phyloP scores from a whole-genome alignment of 768 basidiomycete species.

The Amyloporia xantha region DNA sequence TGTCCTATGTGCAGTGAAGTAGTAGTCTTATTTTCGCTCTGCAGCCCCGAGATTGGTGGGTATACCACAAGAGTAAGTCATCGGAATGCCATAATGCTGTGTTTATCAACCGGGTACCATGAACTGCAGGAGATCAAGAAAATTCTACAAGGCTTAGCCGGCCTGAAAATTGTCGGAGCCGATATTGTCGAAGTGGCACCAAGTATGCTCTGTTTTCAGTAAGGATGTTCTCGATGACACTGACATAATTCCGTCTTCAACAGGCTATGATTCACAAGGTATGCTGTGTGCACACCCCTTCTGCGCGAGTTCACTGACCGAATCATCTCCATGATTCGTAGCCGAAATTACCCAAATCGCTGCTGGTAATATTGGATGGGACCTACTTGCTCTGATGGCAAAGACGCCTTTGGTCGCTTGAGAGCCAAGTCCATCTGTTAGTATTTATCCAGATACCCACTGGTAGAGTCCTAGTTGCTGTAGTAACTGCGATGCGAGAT shows the following conservation, averaged over 20 bases:
- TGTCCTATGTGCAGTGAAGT: background rate
- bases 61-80: slow-evolving; percentile 24
- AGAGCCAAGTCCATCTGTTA: too few relatives aligned
- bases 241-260: background rate
- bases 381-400: slow-evolving; percentile 27
- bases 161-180: slow-evolving; percentile 69
- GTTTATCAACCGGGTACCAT: too few relatives aligned
- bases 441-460: background rate
- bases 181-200: slow-evolving; percentile 86
- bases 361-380: slow-evolving; percentile 28
- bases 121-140: slow-evolving; percentile 47
- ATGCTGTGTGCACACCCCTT: too few relatives aligned
- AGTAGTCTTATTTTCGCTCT: background rate
- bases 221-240: background rate
- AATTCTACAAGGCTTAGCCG: slow-evolving; percentile 69
- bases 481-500: background rate
- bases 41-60: slow-evolving; percentile 29
- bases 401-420: slow-evolving; percentile 21
- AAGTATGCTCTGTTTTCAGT: slow-evolving; percentile 10
- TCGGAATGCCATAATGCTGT: too few relatives aligned
- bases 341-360: slow-evolving; percentile 28
- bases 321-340: too few relatives aligned
- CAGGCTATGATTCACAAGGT: slow-evolving; percentile 23
- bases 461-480: background rate
- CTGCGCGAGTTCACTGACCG: background rate